Conservation (phyloP, 1,284 basidiomycete genomes). For the Pascua sp. region DNA sequence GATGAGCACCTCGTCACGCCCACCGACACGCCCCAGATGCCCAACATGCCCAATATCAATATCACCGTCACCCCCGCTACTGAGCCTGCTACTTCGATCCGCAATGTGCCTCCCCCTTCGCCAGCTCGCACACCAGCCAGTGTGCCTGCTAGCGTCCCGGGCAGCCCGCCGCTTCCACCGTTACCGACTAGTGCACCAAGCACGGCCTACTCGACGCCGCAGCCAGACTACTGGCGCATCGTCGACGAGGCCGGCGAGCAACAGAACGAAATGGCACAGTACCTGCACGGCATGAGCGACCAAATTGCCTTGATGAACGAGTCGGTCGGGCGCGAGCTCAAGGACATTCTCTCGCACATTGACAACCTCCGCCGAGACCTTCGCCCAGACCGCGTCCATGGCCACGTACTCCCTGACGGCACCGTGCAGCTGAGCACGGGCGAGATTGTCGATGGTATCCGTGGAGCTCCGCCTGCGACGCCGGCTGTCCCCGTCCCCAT, state of each 20-base stretch:
- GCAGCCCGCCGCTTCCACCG: background rate
- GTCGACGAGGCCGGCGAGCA: slow-evolving; percentile 9
- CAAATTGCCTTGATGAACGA: slow-evolving; percentile 38
- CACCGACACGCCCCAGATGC: background rate
- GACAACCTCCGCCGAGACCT: slow-evolving; percentile 36
- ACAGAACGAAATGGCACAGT: slow-evolving; percentile 38
- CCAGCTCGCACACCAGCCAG: background rate
- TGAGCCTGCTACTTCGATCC: background rate
- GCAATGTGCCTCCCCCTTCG: background rate
- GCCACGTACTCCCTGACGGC: slow-evolving; percentile 41
- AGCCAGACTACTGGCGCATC: background rate
- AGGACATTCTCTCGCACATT: slow-evolving; percentile 39
- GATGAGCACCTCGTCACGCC: background rate
- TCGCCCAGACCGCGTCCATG: slow-evolving; percentile 38
- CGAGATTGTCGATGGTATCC: slow-evolving; percentile 43
- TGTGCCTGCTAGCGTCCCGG: no score
- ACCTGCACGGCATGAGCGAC: slow-evolving; percentile 45
- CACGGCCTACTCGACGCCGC: background rate
- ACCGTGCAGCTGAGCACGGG: slow-evolving; percentile 43
- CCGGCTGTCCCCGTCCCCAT: slow-evolving; percentile 14
- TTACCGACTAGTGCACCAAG: background rate
- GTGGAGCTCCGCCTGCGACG: slow-evolving; percentile 29
- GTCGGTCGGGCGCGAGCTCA: slow-evolving; percentile 33
- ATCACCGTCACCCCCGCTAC: slow-evolving; percentile 6
- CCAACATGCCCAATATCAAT: slow-evolving; percentile 1